Percentiles rank a stretch among this genome's conserved stretches.
Evolutionary conservation across 345 rosid genomes (phyloP).

Genomic region (Camelina laxa): DNA sequence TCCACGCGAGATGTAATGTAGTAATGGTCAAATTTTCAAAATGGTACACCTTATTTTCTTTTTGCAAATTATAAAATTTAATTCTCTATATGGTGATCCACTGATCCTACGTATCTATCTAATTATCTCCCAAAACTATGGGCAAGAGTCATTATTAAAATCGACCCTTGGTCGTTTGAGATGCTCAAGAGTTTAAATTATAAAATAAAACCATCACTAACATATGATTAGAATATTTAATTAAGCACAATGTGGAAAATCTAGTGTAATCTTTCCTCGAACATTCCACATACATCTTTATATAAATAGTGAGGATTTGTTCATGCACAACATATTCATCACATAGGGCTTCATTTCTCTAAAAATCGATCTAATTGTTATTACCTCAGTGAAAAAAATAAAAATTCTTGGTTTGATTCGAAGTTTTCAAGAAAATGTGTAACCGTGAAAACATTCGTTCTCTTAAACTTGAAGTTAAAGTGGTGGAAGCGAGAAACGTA

Average conservation of each 20-base stretch:
- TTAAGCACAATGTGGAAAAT: constrained; percentile 26
- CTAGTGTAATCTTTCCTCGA: constrained; percentile 19
- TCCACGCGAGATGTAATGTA: constrained; percentile 11
- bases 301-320: constrained; percentile 22
- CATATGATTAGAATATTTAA: constrained; percentile 28
- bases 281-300: constrained; percentile 3
- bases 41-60: background rate
- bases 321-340: constrained; percentile 42
- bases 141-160: constrained; percentile 36
- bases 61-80: background rate
- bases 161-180: constrained; percentile 40
- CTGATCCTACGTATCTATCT: constrained; percentile 17
- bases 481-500: constrained; percentile 70
- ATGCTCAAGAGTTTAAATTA: constrained; percentile 28
- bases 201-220: constrained; percentile 32
- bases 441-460: constrained; percentile 33
- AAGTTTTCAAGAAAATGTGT: constrained; percentile 41
- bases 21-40: constrained; percentile 3
- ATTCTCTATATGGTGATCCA: background rate
- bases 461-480: constrained; percentile 55
- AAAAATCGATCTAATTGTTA: background rate
- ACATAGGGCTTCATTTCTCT: constrained; percentile 8
- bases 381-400: background rate
- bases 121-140: constrained; percentile 37
- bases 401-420: background rate